A percentile compares a stretch with the other conserved stretches of the same genome.
Evolutionary conservation across 2,329 filamentous ascomycete genomes (phyloP).

Genomic region (Neurospora crassa): DNA sequence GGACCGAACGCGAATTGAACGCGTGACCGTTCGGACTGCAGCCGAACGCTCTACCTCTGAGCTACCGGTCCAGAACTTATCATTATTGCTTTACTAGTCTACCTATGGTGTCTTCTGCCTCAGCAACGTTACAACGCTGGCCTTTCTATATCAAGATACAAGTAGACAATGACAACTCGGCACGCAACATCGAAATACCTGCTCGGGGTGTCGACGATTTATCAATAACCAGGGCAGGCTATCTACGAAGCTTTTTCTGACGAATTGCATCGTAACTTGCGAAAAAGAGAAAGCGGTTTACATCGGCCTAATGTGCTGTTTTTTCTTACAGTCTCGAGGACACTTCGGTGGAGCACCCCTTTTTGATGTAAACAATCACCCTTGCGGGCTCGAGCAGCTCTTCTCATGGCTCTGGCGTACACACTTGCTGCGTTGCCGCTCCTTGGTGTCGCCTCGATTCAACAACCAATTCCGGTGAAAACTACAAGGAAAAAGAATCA

Average conservation of each 20-base stretch:
- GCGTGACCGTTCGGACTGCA: not conserved
- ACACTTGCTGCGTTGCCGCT: not conserved
- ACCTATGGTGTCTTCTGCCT: not conserved
- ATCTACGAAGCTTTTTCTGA: not conserved
- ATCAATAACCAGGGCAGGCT: rapidly evolving
- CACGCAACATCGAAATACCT: not conserved
- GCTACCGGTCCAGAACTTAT: not conserved
- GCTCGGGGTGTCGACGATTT: not conserved
- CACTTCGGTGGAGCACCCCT: not conserved
- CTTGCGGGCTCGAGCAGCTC: not conserved
- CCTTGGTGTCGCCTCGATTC: not conserved
- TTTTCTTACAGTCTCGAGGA: not conserved
- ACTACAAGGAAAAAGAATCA: too few relatives aligned
- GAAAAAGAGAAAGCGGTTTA: not conserved
- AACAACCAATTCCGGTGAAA: too few relatives aligned
- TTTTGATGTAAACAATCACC: not conserved
- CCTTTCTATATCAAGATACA: not conserved
- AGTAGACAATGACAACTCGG: not conserved
- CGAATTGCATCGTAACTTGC: not conserved
- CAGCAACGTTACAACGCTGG: not conserved
- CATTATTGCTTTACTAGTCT: rapidly evolving
- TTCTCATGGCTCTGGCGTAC: not conserved
- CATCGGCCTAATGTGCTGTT: not conserved
- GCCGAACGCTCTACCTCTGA: not conserved
- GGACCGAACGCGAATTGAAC: conserved; percentile 1